Percentiles rank a stretch among this genome's conserved stretches.
These are phyloP conservation scores for Helicostylum pulchrum DNA, from an alignment of 192 early-diverging fungal species.

Conservation along the genomic window DNA sequence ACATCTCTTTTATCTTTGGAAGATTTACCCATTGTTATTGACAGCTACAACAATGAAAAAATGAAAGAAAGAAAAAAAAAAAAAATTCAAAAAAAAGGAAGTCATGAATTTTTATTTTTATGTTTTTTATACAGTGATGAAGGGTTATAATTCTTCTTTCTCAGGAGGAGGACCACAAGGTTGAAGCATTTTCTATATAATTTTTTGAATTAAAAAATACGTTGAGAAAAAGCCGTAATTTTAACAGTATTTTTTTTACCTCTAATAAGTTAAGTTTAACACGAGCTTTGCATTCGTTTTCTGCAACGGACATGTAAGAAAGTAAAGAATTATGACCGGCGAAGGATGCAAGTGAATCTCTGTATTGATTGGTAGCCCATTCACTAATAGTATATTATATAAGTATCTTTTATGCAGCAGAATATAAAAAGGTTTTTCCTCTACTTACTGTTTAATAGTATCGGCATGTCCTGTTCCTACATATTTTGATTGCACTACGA, in stretches of 20 bases:
- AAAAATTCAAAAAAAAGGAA: no score
- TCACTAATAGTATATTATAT: conserved; percentile 54
- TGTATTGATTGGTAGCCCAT: conserved; percentile 81
- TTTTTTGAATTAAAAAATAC: background rate
- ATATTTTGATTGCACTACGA: conserved; percentile 76
- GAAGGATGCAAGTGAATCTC: conserved; percentile 77
- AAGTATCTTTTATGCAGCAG: background rate
- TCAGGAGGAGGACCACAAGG: conserved; percentile 59
- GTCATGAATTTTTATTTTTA: no score
- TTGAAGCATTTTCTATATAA: conserved; percentile 63
- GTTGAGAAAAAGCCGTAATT: no score
- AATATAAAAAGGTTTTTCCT: background rate
- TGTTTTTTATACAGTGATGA: no score
- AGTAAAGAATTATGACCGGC: conserved; percentile 77
- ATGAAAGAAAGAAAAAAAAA: no score
- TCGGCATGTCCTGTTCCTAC: conserved; percentile 91
- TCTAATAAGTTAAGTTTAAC: conserved; percentile 73
- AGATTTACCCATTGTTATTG: conserved; percentile 62
- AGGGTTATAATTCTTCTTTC: conserved; percentile 40
- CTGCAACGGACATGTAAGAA: conserved; percentile 79
- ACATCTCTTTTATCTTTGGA: conserved; percentile 96
- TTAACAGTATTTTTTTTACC: no score
- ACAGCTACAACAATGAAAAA: no score
- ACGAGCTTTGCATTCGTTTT: conserved; percentile 79
- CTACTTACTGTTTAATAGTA: conserved; percentile 78